Conservation (phyloP, 352 stramenopile genomes). For the Pythium monospermum region DNA sequence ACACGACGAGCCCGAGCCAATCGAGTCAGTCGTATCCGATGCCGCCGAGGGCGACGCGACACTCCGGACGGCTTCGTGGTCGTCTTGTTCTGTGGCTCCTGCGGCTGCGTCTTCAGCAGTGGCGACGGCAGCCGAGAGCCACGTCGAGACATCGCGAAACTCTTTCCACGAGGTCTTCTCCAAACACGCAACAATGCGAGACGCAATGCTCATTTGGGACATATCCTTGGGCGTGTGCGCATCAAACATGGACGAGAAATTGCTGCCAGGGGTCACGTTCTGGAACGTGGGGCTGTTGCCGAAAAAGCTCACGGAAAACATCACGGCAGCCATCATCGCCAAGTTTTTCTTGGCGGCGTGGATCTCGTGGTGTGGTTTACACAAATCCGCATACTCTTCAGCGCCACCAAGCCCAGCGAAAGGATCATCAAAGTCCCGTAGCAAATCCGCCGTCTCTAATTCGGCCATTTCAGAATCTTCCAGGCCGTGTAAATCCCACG, state of each 20-base stretch:
- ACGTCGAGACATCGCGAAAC: conserved; percentile 77
- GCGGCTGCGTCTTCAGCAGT: conserved; percentile 21
- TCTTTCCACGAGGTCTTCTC: conserved; percentile 88
- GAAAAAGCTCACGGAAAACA: conserved; percentile 85
- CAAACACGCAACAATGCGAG: conserved; percentile 77
- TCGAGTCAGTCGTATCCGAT: conserved; percentile 69
- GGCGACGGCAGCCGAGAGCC: conserved; percentile 38
- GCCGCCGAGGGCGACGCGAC: conserved; percentile 52
- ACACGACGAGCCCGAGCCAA: conserved; percentile 47
- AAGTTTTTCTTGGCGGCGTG: conserved; percentile 86
- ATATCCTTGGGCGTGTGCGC: conserved; percentile 71
- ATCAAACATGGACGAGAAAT: conserved; percentile 79
- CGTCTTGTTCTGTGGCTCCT: conserved; percentile 15
- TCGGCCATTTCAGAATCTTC: conserved; percentile 51
- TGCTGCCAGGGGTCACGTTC: conserved; percentile 66
- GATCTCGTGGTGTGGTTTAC: conserved; percentile 61
- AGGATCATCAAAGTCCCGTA: conserved; percentile 73
- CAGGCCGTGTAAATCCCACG: conserved; percentile 56
- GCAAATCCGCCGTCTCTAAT: conserved; percentile 56
- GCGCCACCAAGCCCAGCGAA: conserved; percentile 25
- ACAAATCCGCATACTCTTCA: conserved; percentile 26
- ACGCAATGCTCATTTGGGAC: conserved; percentile 84
- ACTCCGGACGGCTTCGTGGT: conserved; percentile 9
- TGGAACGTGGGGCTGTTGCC: conserved; percentile 69
- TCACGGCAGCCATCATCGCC: conserved; percentile 87